Conservation (phyloP, 1,139 yeast species). For the Taiozyma sp. region DNA sequence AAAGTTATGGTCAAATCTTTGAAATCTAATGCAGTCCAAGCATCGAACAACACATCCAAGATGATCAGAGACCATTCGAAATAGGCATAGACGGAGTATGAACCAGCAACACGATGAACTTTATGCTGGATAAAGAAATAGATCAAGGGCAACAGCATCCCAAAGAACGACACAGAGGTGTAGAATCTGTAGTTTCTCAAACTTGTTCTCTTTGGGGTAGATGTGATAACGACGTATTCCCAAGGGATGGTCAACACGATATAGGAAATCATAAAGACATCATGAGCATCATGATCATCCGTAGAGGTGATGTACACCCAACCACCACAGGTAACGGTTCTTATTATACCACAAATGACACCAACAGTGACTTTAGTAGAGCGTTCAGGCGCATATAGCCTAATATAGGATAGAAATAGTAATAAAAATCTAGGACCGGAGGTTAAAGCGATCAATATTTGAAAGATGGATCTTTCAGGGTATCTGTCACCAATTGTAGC, state of each 20-base stretch:
- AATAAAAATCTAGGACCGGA: conserved; percentile 85
- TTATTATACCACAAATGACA: conserved; percentile 57
- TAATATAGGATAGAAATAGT: conserved; percentile 40
- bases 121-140: conserved; percentile 93
- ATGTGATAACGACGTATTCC: conserved; percentile 60
- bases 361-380: conserved; percentile 28
- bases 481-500: conserved; percentile 96
- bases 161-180: conserved; percentile 62
- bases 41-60: conserved; percentile 80
- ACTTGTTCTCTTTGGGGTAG: conserved; percentile 47
- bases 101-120: conserved; percentile 85
- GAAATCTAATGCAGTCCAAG: conserved; percentile 74
- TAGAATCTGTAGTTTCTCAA: conserved; percentile 48
- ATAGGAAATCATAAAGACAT: conserved; percentile 89
- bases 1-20: conserved; percentile 43
- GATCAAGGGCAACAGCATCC: conserved; percentile 69
- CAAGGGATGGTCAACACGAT: conserved; percentile 89
- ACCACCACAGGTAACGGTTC: conserved; percentile 96
- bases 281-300: conserved; percentile 96
- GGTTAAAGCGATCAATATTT: conserved; percentile 70
- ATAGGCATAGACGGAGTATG: conserved; percentile 90
- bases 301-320: conserved; percentile 98
- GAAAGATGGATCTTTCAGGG: conserved; percentile 93
- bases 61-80: conserved; percentile 89
- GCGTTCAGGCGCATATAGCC: conserved; percentile 21